Percentiles rank a stretch among this genome's conserved stretches.
Evolutionary conservation across 208 protist species (phyloP).

Genomic region (Strigomonas culicis): DNA sequence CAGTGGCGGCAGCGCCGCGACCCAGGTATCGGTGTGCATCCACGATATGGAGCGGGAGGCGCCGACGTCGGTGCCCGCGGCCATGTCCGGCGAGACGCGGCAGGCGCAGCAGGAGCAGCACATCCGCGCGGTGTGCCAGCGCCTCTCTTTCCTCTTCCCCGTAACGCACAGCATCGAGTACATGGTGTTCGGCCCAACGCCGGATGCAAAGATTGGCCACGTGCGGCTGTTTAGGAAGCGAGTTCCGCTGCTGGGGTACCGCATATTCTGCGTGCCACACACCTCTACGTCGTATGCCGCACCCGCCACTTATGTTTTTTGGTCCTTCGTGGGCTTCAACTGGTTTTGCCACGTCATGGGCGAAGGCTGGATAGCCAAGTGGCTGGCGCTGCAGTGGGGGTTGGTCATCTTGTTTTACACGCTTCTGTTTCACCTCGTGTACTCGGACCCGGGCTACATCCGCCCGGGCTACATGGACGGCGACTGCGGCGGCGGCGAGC

Average conservation of each 20-base stretch:
- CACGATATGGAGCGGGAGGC: constrained; percentile 44
- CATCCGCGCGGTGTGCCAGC: constrained; percentile 49
- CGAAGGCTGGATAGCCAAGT: constrained; percentile 33
- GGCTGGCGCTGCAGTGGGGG: constrained; percentile 23
- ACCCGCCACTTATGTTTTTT: constrained; percentile 26
- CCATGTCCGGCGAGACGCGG: constrained; percentile 57
- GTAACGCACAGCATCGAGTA: constrained; percentile 69
- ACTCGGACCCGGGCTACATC: constrained; percentile 80
- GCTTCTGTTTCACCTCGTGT: constrained; percentile 42
- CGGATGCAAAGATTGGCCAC: constrained; percentile 58
- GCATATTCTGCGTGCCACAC: constrained; percentile 59
- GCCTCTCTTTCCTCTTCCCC: constrained; percentile 65
- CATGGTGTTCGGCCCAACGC: constrained; percentile 65
- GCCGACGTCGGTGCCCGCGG: constrained; percentile 44
- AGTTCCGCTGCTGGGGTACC: constrained; percentile 52
- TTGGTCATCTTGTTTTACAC: constrained; percentile 43
- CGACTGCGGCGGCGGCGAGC: constrained; percentile 14
- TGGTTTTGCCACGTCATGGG: constrained; percentile 32
- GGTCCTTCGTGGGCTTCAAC: constrained; percentile 24
- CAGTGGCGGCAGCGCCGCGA: constrained; percentile 37
- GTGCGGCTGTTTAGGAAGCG: constrained; percentile 74
- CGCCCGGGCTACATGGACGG: constrained; percentile 59
- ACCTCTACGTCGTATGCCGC: constrained; percentile 72
- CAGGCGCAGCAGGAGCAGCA: constrained; percentile 67
- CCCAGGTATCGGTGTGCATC: constrained; percentile 51